Base-by-base conservation (phyloP, 441 rosid species). In the Arabidopsis lyrata region DNA sequence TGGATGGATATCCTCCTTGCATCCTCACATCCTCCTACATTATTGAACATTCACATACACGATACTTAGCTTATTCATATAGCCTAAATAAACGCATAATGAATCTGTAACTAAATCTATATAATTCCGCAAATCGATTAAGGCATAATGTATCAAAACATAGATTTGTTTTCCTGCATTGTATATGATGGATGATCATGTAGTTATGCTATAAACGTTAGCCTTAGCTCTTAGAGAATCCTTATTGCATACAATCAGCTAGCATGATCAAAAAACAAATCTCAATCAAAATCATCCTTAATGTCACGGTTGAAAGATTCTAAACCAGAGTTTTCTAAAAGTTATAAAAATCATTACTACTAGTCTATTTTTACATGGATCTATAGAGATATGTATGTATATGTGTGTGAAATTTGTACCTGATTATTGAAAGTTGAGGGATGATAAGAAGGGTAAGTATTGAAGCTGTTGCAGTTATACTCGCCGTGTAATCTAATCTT, bases 401-500 rank as follows among this genome's bases (percentile, higher is more conserved):
- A 44, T 16, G 52, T 16, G 2, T 20, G 12, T 35, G 55, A 49
- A 34, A 57, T 12, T 7, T 12, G 38, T 36, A 75, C 79, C 79
- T 75, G 79, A 53, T 82, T 89, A 75, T 7, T 48, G 29, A 66
- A 56, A 36, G 42, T 36, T 74, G 77, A 39, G 16, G 77, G 72
- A 48, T 76, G 83, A 66, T 76, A 75, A 22, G 90, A 78, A 38
- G 88, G 88, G 47, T 77, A 85, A 70, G 66, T 56, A 52, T 80
- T 82, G 68, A 69, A 73, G 50, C 64, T 36, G 41, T 53, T 69
- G 74, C 73, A 72, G 41, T 83, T 85, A 77, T 84, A 59, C 77
- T 92, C 92, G 20, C 90, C 87, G 66, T 92, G 90, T 80, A 95
- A 76, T 80, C 97, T 89, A 76, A 95, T 92, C 83, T 92, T 92